Conservation (phyloP, 352 stramenopile genomes). For the Saprolegnia diclina region DNA sequence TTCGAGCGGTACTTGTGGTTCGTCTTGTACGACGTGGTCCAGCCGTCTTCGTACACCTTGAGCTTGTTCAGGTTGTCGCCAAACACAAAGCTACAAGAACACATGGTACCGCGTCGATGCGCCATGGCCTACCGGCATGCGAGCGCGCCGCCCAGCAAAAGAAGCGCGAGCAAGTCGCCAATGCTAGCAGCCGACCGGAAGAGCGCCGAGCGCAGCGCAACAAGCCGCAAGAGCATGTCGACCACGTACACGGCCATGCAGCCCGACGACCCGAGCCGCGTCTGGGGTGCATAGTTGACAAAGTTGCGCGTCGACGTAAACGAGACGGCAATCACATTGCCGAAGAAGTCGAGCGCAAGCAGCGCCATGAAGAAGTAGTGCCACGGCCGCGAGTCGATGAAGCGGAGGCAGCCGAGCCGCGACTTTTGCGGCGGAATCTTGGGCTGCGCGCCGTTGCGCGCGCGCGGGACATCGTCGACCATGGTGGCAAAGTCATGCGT, state of each 20-base stretch:
- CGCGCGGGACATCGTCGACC: neutral
- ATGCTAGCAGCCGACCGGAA: constrained; percentile 79
- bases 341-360: constrained; percentile 83
- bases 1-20: constrained; percentile 28
- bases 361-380: constrained; percentile 46
- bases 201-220: constrained; percentile 63
- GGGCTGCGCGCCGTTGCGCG: neutral
- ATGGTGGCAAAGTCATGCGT: neutral
- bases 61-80: constrained; percentile 12
- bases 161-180: constrained; percentile 60
- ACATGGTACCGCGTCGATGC: neutral
- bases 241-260: constrained; percentile 80
- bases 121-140: neutral
- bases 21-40: neutral
- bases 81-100: constrained; percentile 9
- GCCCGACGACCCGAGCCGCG: constrained; percentile 58
- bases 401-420: neutral
- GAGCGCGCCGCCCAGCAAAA: constrained; percentile 45
- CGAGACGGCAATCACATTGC: constrained; percentile 3
- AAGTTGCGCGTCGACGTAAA: constrained; percentile 17
- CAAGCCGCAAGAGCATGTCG: constrained; percentile 74
- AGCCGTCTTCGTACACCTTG: constrained; percentile 1
- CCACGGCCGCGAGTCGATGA: neutral
- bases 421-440: neutral
- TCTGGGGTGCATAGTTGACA: neutral